Evolutionary conservation across 73 alveolate genomes (phyloP).

Genomic region (Paramecium sonneborni): DNA sequence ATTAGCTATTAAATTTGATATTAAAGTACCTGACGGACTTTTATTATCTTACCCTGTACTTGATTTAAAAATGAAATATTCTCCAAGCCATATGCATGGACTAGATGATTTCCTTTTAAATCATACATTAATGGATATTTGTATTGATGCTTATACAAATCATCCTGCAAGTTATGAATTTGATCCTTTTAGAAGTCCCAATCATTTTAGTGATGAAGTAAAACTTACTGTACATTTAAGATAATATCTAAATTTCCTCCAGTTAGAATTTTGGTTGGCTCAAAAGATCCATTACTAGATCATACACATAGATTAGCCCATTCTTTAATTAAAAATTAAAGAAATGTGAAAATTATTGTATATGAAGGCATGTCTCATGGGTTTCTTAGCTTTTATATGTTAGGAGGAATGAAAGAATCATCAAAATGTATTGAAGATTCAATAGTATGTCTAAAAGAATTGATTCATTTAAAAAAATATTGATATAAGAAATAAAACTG

Average conservation of each 20-base stretch:
- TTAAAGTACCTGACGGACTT: constrained; percentile 91
- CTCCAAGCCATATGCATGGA: constrained; percentile 86
- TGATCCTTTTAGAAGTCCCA: constrained; percentile 83
- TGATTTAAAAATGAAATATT: constrained; percentile 75
- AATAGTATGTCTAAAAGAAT: constrained; percentile 10
- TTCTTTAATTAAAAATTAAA: constrained; percentile 9
- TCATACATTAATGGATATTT: constrained; percentile 82
- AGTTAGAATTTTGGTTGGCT: constrained; percentile 79
- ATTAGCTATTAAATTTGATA: constrained; percentile 78
- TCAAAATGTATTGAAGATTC: constrained; percentile 56
- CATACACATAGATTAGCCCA: constrained; percentile 23
- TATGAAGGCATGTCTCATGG: constrained; percentile 68
- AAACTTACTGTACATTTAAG: neutral
- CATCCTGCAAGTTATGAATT: constrained; percentile 69
- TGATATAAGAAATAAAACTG: neutral
- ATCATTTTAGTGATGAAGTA: constrained; percentile 69
- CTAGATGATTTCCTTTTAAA: constrained; percentile 91
- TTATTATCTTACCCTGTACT: constrained; percentile 94
- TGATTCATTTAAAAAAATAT: neutral
- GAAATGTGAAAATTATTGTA: constrained; percentile 60
- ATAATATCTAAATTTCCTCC: constrained; percentile 78
- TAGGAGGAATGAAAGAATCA: constrained; percentile 67
- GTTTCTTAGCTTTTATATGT: constrained; percentile 49
- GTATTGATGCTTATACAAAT: constrained; percentile 78
- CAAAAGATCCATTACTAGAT: constrained; percentile 81